Base-by-base conservation (phyloP, 345 rosid genomes). In the Balakata baccata region DNA sequence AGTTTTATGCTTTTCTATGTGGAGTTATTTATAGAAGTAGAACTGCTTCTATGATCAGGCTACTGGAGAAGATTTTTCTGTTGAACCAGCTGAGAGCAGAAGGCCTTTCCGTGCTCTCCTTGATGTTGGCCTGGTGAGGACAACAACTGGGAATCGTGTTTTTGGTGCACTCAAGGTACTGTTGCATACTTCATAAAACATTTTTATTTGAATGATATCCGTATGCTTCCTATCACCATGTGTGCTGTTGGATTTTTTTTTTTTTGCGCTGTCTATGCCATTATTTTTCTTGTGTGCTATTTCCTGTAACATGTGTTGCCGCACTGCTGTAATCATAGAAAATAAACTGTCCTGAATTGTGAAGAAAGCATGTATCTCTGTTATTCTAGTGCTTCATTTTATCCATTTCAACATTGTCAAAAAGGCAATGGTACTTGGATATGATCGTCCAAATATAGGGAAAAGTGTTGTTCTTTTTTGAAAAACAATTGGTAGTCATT, bases 41-140 rank as follows among this genome's bases (percentile, higher is more conserved):
- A 14, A 37, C 39, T 52, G 64, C 14, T 69, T 64, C 22, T 66
- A 3, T 62, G 25, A 25, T 43, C 79, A 90, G 97, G 98, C 94
- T 23, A 85, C 89, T 47, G 96, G 96, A 3, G 96, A 88, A 85
- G 96, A 90, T 73, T 88, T 50, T 10, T 87, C 90, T 2, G 90
- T 90, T 20, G 96, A 90, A 51, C 93, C 90, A 53, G 79, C 88
- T n/a, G 96, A 87, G 6, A 81, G 59, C 53, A 86, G 93, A 68
- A 86, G 96, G 64, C 96, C 96, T 13, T 90, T 90, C 83, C 91
- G 90, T 81, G 93, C 91, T 51, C 90, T 90, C 57, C 91, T 90
- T 74, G 96, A 90, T 81, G 96, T 90, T 37, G 96, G 96, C 23
- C 89, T 90, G n/a, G 50, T 86, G 68, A 88, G 73, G 72, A 90